A percentile compares a stretch with the other conserved stretches of the same genome.
Evolutionary conservation across 257 asterid species (phyloP).

Genomic region (Solanum ahanhuiri): DNA sequence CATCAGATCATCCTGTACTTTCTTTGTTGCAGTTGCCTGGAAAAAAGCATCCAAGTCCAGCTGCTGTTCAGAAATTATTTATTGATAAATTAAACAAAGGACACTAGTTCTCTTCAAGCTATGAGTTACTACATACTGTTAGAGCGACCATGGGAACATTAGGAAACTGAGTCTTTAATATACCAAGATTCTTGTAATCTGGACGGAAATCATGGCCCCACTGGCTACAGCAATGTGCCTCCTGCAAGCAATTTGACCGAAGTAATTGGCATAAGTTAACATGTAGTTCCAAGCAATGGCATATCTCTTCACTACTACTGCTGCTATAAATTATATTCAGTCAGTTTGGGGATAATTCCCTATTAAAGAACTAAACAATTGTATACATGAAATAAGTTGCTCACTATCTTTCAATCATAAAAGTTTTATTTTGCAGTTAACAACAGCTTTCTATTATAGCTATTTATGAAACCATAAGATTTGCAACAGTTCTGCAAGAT

Average conservation of each 20-base stretch:
- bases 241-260: slow-evolving; percentile 36
- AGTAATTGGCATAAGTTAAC: background rate
- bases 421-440: background rate
- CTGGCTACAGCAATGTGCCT: slow-evolving; percentile 99
- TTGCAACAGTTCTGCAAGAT: background rate
- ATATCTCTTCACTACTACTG: background rate
- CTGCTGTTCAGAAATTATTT: background rate
- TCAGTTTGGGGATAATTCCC: background rate
- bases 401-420: background rate
- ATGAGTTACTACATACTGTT: slow-evolving; percentile 50
- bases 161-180: slow-evolving; percentile 94
- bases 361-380: background rate
- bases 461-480: background rate
- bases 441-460: background rate
- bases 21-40: slow-evolving; percentile 94
- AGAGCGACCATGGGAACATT: slow-evolving; percentile 83
- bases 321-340: background rate
- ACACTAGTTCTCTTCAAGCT: background rate
- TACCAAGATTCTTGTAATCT: slow-evolving; percentile 95
- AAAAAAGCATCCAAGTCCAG: background rate
- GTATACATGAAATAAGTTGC: background rate
- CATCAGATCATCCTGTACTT: slow-evolving; percentile 88
- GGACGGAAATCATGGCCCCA: slow-evolving; percentile 99
- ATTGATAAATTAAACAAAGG: background rate
- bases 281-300: background rate